Evolutionary conservation across 2,329 filamentous ascomycete genomes (phyloP).

Genomic region (Ophiosphaerella narmari): DNA sequence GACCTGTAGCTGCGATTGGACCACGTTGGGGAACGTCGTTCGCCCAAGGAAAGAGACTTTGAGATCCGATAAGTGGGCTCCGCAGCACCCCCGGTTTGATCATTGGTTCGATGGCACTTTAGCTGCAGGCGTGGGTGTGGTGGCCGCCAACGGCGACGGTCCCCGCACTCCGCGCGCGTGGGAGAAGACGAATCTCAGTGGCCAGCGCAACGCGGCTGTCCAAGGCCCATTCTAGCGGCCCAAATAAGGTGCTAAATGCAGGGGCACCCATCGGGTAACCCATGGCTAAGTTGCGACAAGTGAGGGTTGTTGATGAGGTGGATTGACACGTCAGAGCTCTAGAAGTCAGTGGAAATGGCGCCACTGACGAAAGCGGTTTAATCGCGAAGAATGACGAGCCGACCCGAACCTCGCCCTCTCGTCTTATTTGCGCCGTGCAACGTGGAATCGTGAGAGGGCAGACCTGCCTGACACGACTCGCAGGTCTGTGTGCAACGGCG

Average conservation of each 20-base stretch:
- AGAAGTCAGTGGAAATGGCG: neutral
- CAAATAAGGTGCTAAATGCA: conserved; percentile 31
- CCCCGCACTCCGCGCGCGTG: conserved; percentile 24
- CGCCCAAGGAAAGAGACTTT: conserved; percentile 34
- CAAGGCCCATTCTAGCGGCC: conserved; percentile 21
- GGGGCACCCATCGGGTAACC: conserved; percentile 26
- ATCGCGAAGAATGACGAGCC: conserved; percentile 21
- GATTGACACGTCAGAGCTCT: conserved; percentile 35
- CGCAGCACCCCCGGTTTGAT: conserved; percentile 20
- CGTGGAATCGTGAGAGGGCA: conserved; percentile 28
- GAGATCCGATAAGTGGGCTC: conserved; percentile 34
- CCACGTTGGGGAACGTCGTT: conserved; percentile 41
- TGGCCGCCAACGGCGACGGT: conserved; percentile 24
- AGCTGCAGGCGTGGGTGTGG: conserved; percentile 34
- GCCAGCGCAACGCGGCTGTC: conserved; percentile 25
- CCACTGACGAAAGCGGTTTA: neutral
- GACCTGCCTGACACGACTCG: conserved; percentile 17
- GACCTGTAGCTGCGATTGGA: conserved; percentile 39
- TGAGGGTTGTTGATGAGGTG: conserved; percentile 29
- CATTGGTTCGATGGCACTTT: conserved; percentile 31
- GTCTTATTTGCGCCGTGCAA: conserved; percentile 23
- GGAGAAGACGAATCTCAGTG: conserved; percentile 19
- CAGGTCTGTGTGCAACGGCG: conserved; percentile 18
- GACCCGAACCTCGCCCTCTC: conserved; percentile 19
- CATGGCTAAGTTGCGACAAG: conserved; percentile 21